A percentile compares a stretch with the other conserved stretches of the same genome.
Evolutionary conservation across 179 eudicot species (phyloP).

Genomic region (Actinidia arguta): DNA sequence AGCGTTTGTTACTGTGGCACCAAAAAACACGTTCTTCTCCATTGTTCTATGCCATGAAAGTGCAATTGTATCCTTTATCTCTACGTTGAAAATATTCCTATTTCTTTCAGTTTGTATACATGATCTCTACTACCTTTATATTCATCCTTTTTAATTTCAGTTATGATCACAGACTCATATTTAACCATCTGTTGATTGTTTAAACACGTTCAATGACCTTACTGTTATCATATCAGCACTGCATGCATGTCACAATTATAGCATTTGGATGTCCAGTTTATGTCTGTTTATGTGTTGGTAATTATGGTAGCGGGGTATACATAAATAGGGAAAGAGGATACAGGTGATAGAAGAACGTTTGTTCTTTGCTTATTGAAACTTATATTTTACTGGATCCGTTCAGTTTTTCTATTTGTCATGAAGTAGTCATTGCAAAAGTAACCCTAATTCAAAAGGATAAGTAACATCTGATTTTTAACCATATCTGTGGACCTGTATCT

Average conservation of each 20-base stretch:
- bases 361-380: slow-evolving; percentile 3
- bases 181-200: neutral
- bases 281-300: slow-evolving; percentile 46
- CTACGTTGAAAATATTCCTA: neutral
- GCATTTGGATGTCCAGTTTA: neutral
- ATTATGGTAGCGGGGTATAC: slow-evolving; percentile 88
- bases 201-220: neutral
- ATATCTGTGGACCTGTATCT: neutral
- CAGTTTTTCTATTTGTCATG: neutral
- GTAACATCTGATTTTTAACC: slow-evolving; percentile 5
- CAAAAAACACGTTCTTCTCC: neutral
- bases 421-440: neutral
- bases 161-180: neutral
- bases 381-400: neutral
- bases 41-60: neutral
- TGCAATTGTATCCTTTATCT: too few species aligned
- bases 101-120: neutral
- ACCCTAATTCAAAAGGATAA: neutral
- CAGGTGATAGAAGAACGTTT: slow-evolving; percentile 47
- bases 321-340: slow-evolving; percentile 92
- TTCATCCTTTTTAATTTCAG: neutral
- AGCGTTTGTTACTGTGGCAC: neutral
- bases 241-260: neutral
- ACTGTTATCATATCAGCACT: slow-evolving; percentile 1
- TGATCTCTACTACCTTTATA: neutral